Conservation (phyloP, 805 yeast genomes). For the Yarrowia osloensis region DNA sequence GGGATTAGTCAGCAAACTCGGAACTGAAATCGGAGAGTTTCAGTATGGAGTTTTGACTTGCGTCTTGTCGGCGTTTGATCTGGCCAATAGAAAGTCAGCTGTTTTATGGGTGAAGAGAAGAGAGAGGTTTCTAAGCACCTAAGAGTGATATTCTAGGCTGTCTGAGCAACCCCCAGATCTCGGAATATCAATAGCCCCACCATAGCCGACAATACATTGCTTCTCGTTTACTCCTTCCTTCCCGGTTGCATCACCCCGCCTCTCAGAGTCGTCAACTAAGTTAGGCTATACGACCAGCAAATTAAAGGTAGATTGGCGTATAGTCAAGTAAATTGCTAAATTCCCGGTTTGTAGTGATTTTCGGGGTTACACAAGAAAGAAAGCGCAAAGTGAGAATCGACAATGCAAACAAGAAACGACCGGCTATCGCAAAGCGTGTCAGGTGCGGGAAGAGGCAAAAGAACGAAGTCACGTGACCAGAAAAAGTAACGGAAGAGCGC, state of each 20-base stretch:
- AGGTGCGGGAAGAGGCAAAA: background rate
- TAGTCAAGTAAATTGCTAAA: background rate
- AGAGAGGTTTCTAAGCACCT: background rate
- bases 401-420: background rate
- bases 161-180: background rate
- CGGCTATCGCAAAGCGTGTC: background rate
- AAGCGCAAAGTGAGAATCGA: background rate
- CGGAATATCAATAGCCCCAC: too few relatives aligned
- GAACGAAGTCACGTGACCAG: conserved; percentile 2
- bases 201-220: background rate
- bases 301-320: conserved; percentile 7
- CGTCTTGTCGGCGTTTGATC: background rate
- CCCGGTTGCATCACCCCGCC: background rate
- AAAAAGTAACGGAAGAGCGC: background rate
- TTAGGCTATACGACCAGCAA: conserved; percentile 10
- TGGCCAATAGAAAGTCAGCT: background rate
- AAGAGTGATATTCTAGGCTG: background rate
- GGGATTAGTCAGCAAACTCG: background rate
- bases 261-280: background rate
- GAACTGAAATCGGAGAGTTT: background rate
- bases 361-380: background rate
- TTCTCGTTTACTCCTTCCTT: background rate
- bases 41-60: background rate
- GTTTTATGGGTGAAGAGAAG: background rate
- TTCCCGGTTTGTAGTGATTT: background rate